Percentiles rank a stretch among this genome's conserved stretches.
phyloP scores from a whole-genome alignment of 495 filamentous ascomycete species.

The Trichoderma erinaceum region DNA sequence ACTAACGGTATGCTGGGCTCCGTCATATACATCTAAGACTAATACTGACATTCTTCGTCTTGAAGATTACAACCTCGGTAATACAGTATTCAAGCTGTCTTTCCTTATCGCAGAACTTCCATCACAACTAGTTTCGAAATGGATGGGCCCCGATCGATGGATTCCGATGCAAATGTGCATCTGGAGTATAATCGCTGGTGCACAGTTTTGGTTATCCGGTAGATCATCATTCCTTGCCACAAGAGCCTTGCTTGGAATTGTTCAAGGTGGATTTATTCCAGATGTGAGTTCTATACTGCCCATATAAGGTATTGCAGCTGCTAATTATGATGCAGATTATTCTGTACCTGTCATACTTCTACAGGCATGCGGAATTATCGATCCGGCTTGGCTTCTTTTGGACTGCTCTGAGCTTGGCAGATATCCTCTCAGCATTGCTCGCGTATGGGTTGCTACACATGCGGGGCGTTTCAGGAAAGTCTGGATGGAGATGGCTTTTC shows the following conservation, averaged over 20 bases:
- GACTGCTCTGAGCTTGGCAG: slow-evolving; percentile 38
- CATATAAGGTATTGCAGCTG: not conserved
- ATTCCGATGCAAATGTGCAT: slow-evolving; percentile 40
- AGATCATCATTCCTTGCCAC: slow-evolving; percentile 35
- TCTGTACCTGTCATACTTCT: slow-evolving; percentile 50
- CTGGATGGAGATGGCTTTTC: slow-evolving; percentile 45
- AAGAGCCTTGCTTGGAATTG: slow-evolving; percentile 40
- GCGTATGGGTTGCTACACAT: slow-evolving; percentile 47
- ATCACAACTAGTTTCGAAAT: slow-evolving; percentile 42
- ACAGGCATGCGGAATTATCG: slow-evolving; percentile 45
- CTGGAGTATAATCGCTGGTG: slow-evolving; percentile 38
- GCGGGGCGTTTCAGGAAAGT: slow-evolving; percentile 42
- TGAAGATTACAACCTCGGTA: slow-evolving; percentile 9
- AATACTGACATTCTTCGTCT: not conserved
- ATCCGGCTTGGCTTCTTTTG: slow-evolving; percentile 48
- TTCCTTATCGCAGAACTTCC: slow-evolving; percentile 46
- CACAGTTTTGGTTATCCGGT: slow-evolving; percentile 35
- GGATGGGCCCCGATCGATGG: slow-evolving; percentile 41
- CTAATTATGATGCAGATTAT: slow-evolving; percentile 29
- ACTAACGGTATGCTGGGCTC: slow-evolving; percentile 46
- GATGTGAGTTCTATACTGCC: slow-evolving; percentile 6
- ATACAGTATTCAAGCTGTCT: slow-evolving; percentile 37
- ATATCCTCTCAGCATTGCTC: slow-evolving; percentile 44
- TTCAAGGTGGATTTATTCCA: slow-evolving; percentile 47
- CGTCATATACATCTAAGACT: slow-evolving; percentile 21